A percentile compares a stretch with the other conserved stretches of the same genome.
Evolutionary conservation across 2,329 filamentous ascomycete genomes (phyloP).

Genomic region (Teratosphaeria destructans): DNA sequence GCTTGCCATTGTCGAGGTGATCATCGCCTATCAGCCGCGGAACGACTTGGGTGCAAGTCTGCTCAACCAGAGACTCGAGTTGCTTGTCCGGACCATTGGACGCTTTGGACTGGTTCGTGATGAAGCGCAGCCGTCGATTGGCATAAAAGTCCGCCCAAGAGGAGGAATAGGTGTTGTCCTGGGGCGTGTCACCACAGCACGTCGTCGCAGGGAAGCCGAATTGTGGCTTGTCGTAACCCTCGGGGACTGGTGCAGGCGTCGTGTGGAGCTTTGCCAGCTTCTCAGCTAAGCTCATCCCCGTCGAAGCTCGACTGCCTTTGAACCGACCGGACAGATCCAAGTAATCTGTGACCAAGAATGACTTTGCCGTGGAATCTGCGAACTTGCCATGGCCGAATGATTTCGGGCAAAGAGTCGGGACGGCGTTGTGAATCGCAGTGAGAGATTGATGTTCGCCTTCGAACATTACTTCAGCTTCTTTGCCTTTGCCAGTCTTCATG

Average conservation of each 20-base stretch:
- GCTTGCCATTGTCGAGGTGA: slow-evolving; percentile 50
- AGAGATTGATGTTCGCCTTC: slow-evolving; percentile 72
- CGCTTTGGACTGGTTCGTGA: slow-evolving; percentile 48
- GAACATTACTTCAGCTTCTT: slow-evolving; percentile 58
- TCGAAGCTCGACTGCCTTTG: slow-evolving; percentile 17
- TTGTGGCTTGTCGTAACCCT: slow-evolving; percentile 47
- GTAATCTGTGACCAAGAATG: slow-evolving; percentile 65
- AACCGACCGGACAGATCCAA: slow-evolving; percentile 47
- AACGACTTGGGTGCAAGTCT: slow-evolving; percentile 54
- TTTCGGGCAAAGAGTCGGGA: slow-evolving; percentile 65
- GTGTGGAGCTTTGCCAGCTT: slow-evolving; percentile 74
- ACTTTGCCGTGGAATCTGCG: slow-evolving; percentile 35
- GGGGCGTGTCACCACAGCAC: slow-evolving; percentile 75
- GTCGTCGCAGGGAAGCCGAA: slow-evolving; percentile 82
- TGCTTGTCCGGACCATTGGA: slow-evolving; percentile 56
- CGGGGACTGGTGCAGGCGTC: slow-evolving; percentile 57
- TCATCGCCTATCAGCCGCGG: slow-evolving; percentile 63
- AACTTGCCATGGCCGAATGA: slow-evolving; percentile 62
- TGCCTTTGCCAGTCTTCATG: slow-evolving; percentile 58
- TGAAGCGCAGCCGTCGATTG: slow-evolving; percentile 58
- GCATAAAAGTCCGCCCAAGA: slow-evolving; percentile 84
- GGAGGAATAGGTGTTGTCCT: slow-evolving; percentile 62
- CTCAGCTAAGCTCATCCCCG: slow-evolving; percentile 51
- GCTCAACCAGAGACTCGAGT: slow-evolving; percentile 54
- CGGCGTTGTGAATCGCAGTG: slow-evolving; percentile 63